phyloP scores from a whole-genome alignment of 106 monocot species.

The Amphibolis antarctica region DNA sequence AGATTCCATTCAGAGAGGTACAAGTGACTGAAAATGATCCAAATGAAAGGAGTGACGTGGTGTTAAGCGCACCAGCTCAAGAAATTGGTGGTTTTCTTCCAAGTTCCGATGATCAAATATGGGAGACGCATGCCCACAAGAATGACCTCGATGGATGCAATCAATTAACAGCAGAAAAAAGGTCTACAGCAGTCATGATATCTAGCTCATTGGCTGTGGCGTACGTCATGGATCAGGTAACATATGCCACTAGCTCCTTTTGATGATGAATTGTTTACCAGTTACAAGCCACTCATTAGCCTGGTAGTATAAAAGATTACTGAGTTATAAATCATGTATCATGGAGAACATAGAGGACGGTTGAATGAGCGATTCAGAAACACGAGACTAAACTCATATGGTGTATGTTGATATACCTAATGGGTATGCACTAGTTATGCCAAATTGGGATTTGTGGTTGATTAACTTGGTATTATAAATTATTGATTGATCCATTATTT shows the following conservation, averaged over 20 bases:
- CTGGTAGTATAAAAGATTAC: too few species aligned
- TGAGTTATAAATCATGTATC: too few species aligned
- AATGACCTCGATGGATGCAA: constrained; percentile 28
- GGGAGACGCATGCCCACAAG: constrained; percentile 32
- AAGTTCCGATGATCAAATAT: constrained; percentile 18
- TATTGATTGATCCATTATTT: too few species aligned
- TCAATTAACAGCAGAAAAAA: constrained; percentile 44
- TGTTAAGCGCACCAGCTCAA: constrained; percentile 2
- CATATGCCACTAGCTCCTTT: background rate
- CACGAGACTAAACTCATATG: too few species aligned
- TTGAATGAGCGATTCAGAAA: too few species aligned
- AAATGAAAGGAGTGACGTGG: constrained; percentile 9
- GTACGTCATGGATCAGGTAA: constrained; percentile 99
- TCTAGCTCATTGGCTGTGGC: constrained; percentile 76
- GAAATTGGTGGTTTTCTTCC: background rate
- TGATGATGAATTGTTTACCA: background rate
- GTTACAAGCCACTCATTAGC: too few species aligned
- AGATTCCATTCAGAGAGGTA: constrained; percentile 39
- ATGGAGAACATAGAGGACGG: too few species aligned
- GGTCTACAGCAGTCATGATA: constrained; percentile 52
- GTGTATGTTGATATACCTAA: too few species aligned
- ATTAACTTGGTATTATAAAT: too few species aligned
- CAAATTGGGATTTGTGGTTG: too few species aligned
- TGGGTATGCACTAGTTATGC: too few species aligned
- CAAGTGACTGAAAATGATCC: constrained; percentile 9